Conservation (phyloP, 2,329 filamentous ascomycete species). For the Penicillium verrucosum region DNA sequence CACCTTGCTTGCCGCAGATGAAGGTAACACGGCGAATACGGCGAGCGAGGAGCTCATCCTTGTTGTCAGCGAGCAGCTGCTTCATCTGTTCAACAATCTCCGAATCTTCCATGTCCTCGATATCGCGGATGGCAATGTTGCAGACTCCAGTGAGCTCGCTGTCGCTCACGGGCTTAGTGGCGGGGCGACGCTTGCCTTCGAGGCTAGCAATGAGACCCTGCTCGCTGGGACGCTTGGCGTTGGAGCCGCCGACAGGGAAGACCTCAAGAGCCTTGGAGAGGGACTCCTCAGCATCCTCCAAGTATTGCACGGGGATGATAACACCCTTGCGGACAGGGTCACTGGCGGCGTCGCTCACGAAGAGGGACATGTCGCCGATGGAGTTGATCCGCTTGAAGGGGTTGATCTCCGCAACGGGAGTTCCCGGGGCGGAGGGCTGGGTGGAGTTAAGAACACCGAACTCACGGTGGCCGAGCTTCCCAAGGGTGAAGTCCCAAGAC, state of each 20-base stretch:
- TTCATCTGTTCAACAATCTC: constrained; percentile 75
- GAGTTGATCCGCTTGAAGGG: constrained; percentile 82
- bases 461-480: constrained; percentile 89
- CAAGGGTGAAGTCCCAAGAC: constrained; percentile 92
- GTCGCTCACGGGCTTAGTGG: constrained; percentile 54
- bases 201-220: constrained; percentile 68
- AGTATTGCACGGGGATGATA: constrained; percentile 86
- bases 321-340: constrained; percentile 89
- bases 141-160: constrained; percentile 87
- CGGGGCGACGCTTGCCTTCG: constrained; percentile 65
- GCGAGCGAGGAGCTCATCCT: constrained; percentile 76
- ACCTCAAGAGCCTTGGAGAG: constrained; percentile 79
- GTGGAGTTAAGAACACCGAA: constrained; percentile 75
- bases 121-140: constrained; percentile 87
- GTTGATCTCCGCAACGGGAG: constrained; percentile 60
- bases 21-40: constrained; percentile 89
- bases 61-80: constrained; percentile 73
- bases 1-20: constrained; percentile 92
- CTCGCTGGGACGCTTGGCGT: constrained; percentile 56
- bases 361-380: constrained; percentile 93
- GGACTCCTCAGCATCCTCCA: constrained; percentile 90
- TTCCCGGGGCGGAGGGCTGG: constrained; percentile 79
- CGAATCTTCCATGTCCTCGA: constrained; percentile 76
- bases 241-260: constrained; percentile 60
- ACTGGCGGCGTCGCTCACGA: constrained; percentile 63